Percentiles rank a stretch among this genome's conserved stretches.
Conservation (phyloP, 2,329 filamentous ascomycete species). For the Aspergillus fumigatus region DNA sequence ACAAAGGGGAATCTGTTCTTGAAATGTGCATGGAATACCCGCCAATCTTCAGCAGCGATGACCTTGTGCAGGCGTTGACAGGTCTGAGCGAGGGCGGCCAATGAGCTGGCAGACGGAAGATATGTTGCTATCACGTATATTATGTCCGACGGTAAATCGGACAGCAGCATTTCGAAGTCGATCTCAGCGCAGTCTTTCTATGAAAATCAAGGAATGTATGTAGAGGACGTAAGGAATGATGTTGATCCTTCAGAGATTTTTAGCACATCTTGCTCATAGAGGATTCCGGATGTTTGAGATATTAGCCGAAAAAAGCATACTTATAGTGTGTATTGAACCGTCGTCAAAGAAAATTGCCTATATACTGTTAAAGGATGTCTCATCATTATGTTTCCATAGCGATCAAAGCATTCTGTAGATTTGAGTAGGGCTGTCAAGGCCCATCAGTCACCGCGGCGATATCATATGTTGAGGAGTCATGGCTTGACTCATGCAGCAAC, state of each 20-base stretch:
- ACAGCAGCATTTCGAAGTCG: slow-evolving; percentile 22
- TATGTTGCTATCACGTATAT: slow-evolving; percentile 38
- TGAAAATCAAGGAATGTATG: background rate
- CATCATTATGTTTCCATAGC: background rate
- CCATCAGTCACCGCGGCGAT: slow-evolving; percentile 4
- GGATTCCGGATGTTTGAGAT: background rate
- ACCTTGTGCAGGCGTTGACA: slow-evolving; percentile 44
- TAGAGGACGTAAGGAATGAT: background rate
- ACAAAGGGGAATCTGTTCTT: slow-evolving; percentile 46
- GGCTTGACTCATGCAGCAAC: slow-evolving; percentile 4
- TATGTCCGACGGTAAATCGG: slow-evolving; percentile 40
- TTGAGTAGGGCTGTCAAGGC: background rate
- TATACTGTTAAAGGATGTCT: background rate
- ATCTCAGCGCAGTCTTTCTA: background rate
- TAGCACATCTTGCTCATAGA: background rate
- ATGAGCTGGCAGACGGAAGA: slow-evolving; percentile 43
- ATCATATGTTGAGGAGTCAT: slow-evolving; percentile 2
- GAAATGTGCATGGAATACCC: slow-evolving; percentile 44
- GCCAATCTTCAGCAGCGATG: slow-evolving; percentile 46
- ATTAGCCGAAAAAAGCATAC: background rate
- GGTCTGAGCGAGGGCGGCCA: slow-evolving; percentile 43
- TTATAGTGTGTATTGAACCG: background rate
- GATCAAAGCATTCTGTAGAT: background rate
- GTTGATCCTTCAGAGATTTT: background rate
- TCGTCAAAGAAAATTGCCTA: background rate